Percentiles rank a stretch among this genome's conserved stretches.
phyloP scores from a whole-genome alignment of 2,329 filamentous ascomycete genomes.

The Rhexocercosporidium sp. region DNA sequence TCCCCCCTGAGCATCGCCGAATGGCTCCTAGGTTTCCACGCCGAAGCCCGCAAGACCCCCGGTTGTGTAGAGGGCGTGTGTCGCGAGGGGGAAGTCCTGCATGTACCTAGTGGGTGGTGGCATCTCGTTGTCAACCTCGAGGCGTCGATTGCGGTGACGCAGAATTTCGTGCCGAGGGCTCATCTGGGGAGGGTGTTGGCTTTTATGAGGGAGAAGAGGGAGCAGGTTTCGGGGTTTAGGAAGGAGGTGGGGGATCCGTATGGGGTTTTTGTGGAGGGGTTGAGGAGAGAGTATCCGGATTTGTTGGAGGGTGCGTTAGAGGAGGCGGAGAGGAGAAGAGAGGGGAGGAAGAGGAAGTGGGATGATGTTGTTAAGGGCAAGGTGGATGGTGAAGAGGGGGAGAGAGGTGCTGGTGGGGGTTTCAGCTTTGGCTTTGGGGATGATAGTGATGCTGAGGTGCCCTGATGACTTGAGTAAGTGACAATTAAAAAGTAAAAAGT shows the following conservation, averaged over 20 bases:
- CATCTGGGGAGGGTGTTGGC: constrained; percentile 77
- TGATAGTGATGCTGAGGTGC: constrained; percentile 55
- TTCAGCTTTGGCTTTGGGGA: constrained; percentile 71
- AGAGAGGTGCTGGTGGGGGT: constrained; percentile 46
- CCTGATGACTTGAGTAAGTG: constrained; percentile 27
- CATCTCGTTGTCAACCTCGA: constrained; percentile 93
- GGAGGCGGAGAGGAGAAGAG: constrained; percentile 60
- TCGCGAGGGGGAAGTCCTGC: constrained; percentile 80
- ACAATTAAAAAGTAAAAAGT: neutral
- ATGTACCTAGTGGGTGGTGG: constrained; percentile 96
- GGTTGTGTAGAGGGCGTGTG: constrained; percentile 90
- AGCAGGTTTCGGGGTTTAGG: constrained; percentile 87
- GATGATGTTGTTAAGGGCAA: constrained; percentile 70
- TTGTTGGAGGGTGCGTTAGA: constrained; percentile 69
- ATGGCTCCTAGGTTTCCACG: constrained; percentile 90
- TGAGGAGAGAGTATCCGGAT: constrained; percentile 67
- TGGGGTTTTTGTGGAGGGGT: constrained; percentile 72
- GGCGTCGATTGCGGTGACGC: constrained; percentile 84
- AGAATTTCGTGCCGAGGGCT: constrained; percentile 85
- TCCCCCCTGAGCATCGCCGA: constrained; percentile 95
- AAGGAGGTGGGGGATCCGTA: constrained; percentile 75
- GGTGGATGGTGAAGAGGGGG: constrained; percentile 47
- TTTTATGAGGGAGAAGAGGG: constrained; percentile 81
- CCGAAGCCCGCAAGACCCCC: constrained; percentile 74
- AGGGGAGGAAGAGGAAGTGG: constrained; percentile 82